These are phyloP conservation scores for Fusarium sp. DNA, from an alignment of 2,329 filamentous ascomycete species.

Conservation along the genomic window DNA sequence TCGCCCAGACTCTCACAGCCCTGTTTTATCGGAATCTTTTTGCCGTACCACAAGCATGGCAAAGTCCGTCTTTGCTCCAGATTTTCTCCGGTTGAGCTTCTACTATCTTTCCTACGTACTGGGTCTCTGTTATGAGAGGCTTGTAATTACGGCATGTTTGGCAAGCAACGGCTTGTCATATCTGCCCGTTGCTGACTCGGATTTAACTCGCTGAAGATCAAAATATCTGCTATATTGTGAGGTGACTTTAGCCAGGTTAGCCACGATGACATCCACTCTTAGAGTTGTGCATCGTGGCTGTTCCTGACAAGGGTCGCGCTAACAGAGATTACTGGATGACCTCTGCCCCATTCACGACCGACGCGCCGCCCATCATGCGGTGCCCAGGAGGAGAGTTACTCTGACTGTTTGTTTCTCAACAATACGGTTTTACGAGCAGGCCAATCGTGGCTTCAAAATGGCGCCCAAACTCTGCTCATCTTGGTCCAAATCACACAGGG, in stretches of 20 bases:
- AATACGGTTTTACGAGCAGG: neutral
- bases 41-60: conserved; percentile 30
- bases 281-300: conserved; percentile 13
- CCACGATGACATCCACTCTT: conserved; percentile 13
- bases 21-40: conserved; percentile 40
- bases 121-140: neutral
- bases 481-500: neutral
- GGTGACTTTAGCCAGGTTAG: conserved; percentile 2
- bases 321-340: conserved; percentile 7
- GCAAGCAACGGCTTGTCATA: neutral
- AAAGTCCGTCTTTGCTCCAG: conserved; percentile 3
- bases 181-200: neutral
- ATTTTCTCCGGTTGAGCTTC: neutral
- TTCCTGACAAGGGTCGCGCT: conserved; percentile 12
- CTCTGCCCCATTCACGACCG: neutral
- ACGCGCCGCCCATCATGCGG: conserved; percentile 13
- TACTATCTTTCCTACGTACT: neutral
- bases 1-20: conserved; percentile 41
- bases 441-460: neutral
- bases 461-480: neutral
- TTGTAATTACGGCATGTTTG: neutral
- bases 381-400: neutral
- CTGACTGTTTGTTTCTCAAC: neutral
- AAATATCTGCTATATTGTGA: conserved; percentile 19
- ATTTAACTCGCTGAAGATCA: conserved; percentile 20